These are phyloP conservation scores for Halocafeteria seosinensis DNA, from an alignment of 108 stramenopile genomes.

Conservation along the genomic window DNA sequence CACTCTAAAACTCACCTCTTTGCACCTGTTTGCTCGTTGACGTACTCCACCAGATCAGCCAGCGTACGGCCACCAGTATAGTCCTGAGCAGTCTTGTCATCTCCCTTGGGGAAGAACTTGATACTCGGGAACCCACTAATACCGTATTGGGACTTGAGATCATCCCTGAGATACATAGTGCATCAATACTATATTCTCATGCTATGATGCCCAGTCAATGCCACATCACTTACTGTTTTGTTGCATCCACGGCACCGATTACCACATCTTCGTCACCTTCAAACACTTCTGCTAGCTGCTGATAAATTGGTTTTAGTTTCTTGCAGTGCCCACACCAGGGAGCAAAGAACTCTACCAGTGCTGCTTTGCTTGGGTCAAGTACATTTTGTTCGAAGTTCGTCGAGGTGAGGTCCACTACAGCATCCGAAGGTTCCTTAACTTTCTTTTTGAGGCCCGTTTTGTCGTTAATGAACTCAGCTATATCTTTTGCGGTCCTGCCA, in stretches of 20 bases:
- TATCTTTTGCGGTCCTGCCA: conserved; percentile 35
- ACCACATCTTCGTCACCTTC: conserved; percentile 23
- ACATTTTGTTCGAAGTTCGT: not conserved
- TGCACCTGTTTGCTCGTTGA: conserved; percentile 19
- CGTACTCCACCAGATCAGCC: conserved; percentile 12
- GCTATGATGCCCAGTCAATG: too few species aligned
- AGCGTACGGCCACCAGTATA: conserved; percentile 22
- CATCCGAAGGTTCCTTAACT: not conserved
- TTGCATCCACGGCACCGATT: conserved; percentile 33
- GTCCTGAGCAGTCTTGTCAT: conserved; percentile 14
- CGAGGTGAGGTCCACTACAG: not conserved
- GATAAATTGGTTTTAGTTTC: conserved; percentile 37
- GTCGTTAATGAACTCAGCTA: conserved; percentile 32
- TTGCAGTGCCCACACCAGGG: conserved; percentile 51
- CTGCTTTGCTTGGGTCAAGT: not conserved
- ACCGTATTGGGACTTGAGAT: conserved; percentile 22
- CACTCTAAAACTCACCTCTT: too few species aligned
- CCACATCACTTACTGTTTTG: conserved; percentile 28
- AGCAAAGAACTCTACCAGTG: conserved; percentile 14
- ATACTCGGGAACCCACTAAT: conserved; percentile 40
- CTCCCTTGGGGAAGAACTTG: conserved; percentile 35
- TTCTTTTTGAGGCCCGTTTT: conserved; percentile 43
- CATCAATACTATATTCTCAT: too few species aligned
- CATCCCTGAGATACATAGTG: too few species aligned
- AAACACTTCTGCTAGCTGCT: conserved; percentile 24